Conservation (phyloP, 2,329 filamentous ascomycete genomes). For the Colletotrichum sublineola region DNA sequence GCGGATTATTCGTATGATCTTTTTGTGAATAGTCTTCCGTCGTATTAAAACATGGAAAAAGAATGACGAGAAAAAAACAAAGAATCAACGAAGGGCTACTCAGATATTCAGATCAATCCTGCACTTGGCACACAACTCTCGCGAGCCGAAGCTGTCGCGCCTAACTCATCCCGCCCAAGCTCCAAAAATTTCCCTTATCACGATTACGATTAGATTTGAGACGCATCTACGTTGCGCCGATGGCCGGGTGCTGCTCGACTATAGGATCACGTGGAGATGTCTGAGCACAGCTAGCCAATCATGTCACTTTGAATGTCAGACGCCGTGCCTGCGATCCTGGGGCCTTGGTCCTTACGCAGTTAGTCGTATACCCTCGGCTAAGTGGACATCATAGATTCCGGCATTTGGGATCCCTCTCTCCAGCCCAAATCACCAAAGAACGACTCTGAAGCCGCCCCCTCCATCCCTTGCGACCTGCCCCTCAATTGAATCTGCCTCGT, state of each 20-base stretch:
- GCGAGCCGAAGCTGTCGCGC: conserved; percentile 5
- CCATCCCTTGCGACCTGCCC: conserved; percentile 10
- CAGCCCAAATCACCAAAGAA: conserved; percentile 34
- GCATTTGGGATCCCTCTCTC: conserved; percentile 37
- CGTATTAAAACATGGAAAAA: conserved; percentile 21
- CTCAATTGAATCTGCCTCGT: conserved; percentile 39
- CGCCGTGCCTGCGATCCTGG: conserved; percentile 7
- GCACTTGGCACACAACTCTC: conserved; percentile 2
- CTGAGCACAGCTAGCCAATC: conserved; percentile 56
- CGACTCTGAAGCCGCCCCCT: conserved; percentile 18
- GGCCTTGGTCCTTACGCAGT: not conserved
- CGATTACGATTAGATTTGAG: conserved; percentile 7
- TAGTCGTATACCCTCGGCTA: conserved; percentile 59
- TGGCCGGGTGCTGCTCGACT: not conserved
- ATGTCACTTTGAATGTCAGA: conserved; percentile 55
- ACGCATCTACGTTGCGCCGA: conserved; percentile 30
- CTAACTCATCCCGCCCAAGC: conserved; percentile 8
- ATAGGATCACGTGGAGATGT: conserved; percentile 39
- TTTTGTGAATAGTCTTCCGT: not conserved
- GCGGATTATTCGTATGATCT: not conserved
- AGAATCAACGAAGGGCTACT: not conserved
- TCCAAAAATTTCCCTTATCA: conserved; percentile 43
- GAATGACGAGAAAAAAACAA: not conserved
- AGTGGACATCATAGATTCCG: conserved; percentile 51
- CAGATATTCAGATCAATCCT: conserved; percentile 7